Conservation (phyloP, 768 basidiomycete genomes). For the Amanita rubescens region DNA sequence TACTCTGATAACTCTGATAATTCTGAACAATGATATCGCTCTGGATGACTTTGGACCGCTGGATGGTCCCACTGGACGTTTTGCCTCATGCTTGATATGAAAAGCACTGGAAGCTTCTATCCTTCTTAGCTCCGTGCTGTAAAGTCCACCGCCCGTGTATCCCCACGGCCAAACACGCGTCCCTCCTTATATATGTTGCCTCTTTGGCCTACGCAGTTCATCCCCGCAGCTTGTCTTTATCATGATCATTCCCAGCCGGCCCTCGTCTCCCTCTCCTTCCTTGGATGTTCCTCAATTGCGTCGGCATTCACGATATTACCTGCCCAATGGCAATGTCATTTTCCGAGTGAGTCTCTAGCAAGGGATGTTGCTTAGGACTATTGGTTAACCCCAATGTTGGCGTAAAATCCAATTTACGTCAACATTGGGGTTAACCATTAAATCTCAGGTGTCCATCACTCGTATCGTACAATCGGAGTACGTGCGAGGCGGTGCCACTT, state of each 20-base stretch:
- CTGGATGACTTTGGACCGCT: not conserved
- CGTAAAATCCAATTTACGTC: not conserved
- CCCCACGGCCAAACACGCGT: not conserved
- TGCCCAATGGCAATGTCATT: constrained; percentile 2
- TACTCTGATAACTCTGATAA: not conserved
- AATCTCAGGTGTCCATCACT: not conserved
- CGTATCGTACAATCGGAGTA: not conserved
- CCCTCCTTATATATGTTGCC: no score
- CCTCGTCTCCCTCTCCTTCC: not conserved
- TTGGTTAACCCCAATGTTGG: not conserved
- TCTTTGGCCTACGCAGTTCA: not conserved
- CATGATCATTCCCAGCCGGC: no score
- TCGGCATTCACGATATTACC: constrained; percentile 9
- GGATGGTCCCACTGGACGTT: not conserved
- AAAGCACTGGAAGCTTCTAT: not conserved
- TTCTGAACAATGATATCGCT: not conserved
- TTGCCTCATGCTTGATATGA: not conserved
- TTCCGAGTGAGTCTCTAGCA: constrained; percentile 5
- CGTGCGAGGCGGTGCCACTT: not conserved
- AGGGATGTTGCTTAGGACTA: constrained; percentile 2
- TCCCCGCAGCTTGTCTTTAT: not conserved
- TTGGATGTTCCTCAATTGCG: not conserved
- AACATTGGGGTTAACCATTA: not conserved
- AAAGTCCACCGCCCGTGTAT: not conserved
- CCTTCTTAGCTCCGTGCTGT: no score